Percentiles rank a stretch among this genome's conserved stretches.
Evolutionary conservation across 352 stramenopile species (phyloP).

Genomic region (Pythium diclinum): DNA sequence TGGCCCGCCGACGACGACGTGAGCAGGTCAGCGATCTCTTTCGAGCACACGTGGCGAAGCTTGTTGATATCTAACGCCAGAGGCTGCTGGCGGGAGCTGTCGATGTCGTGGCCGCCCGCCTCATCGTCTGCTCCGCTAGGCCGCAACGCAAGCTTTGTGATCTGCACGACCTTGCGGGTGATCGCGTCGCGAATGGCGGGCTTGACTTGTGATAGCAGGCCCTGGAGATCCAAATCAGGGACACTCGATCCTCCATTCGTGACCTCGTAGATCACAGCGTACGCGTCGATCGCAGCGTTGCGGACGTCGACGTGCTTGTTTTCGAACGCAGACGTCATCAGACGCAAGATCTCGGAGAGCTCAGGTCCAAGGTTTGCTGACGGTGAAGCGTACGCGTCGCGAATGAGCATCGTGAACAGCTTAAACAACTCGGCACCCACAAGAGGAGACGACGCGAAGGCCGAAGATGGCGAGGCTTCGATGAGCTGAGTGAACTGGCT

Average conservation of each 20-base stretch:
- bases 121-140: neutral
- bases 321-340: slow-evolving; percentile 57
- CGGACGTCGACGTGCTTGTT: slow-evolving; percentile 85
- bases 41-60: slow-evolving; percentile 46
- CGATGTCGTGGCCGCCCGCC: slow-evolving; percentile 30
- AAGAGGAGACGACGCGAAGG: slow-evolving; percentile 45
- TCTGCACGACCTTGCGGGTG: slow-evolving; percentile 66
- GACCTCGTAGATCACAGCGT: slow-evolving; percentile 68
- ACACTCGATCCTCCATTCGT: slow-evolving; percentile 42
- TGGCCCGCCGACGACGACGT: slow-evolving; percentile 38
- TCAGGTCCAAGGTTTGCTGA: slow-evolving; percentile 25
- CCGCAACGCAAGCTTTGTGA: slow-evolving; percentile 35
- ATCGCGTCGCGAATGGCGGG: slow-evolving; percentile 71
- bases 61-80: slow-evolving; percentile 64
- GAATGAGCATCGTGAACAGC: slow-evolving; percentile 63
- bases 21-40: slow-evolving; percentile 51
- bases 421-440: slow-evolving; percentile 58
- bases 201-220: slow-evolving; percentile 60
- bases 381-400: slow-evolving; percentile 19
- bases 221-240: slow-evolving; percentile 50
- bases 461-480: slow-evolving; percentile 23
- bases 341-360: slow-evolving; percentile 36
- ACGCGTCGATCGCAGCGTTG: slow-evolving; percentile 64
- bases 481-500: slow-evolving; percentile 53
- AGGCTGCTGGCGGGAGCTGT: slow-evolving; percentile 50